A percentile compares a stretch with the other conserved stretches of the same genome.
These are phyloP conservation scores for Helichrysum umbraculigerum DNA, from an alignment of 129 eudicot species.

Conservation along the genomic window DNA sequence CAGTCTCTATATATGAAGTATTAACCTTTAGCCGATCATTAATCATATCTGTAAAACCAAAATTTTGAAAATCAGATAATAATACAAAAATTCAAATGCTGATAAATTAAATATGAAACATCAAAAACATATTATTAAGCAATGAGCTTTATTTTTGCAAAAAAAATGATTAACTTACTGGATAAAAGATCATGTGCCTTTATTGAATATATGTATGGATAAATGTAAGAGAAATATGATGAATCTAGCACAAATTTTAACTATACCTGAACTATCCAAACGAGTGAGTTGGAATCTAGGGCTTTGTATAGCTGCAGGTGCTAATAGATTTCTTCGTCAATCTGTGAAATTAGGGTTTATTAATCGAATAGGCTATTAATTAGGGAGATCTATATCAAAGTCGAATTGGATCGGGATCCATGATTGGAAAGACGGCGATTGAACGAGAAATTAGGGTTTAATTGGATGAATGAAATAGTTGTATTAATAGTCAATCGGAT, in stretches of 20 bases:
- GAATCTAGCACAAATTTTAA: not conserved
- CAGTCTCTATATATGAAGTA: not conserved
- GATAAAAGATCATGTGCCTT: too few species aligned
- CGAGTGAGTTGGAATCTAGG: not conserved
- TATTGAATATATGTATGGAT: too few species aligned
- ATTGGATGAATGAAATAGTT: too few species aligned
- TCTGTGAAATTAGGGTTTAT: not conserved
- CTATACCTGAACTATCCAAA: not conserved
- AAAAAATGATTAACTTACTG: too few species aligned
- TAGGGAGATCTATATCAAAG: not conserved
- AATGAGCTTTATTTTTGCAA: not conserved
- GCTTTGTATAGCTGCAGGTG: not conserved
- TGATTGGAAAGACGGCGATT: not conserved
- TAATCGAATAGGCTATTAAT: not conserved
- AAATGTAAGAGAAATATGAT: not conserved
- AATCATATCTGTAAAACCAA: not conserved
- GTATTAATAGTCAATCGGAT: not conserved
- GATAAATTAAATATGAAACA: not conserved
- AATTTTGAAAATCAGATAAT: not conserved
- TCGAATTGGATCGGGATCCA: too few species aligned
- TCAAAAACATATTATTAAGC: not conserved
- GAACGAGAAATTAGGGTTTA: conserved; percentile 17
- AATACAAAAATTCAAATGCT: not conserved
- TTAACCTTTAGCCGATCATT: not conserved
- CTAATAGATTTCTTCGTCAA: not conserved